phyloP scores from a whole-genome alignment of 257 asterid species.

The Solanum bulbocastanum region DNA sequence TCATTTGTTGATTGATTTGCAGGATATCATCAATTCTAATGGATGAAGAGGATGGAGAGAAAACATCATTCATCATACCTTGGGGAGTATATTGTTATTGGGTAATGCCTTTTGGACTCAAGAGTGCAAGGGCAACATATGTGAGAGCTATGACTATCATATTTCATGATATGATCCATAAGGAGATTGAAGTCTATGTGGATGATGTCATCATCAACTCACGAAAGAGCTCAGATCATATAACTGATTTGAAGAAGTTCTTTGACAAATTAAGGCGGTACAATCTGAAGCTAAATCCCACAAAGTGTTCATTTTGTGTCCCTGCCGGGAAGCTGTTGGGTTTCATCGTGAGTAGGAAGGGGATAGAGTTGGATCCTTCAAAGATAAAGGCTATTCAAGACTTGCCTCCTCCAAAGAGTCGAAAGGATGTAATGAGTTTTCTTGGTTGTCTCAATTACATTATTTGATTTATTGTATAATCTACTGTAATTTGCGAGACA shows the following conservation, averaged over 20 bases:
- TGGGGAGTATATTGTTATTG: not conserved
- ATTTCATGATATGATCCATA: too few relatives aligned
- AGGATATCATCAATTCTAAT: not conserved
- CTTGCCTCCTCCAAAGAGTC: not conserved
- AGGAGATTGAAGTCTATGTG: too few relatives aligned
- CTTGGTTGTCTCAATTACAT: too few relatives aligned
- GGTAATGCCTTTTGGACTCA: not conserved
- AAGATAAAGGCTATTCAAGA: not conserved
- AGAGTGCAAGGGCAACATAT: not conserved
- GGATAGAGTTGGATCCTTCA: not conserved
- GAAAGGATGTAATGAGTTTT: too few relatives aligned
- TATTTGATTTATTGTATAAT: too few relatives aligned
- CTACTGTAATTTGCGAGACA: not conserved
- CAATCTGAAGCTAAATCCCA: not conserved
- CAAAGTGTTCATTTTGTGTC: not conserved
- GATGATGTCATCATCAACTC: not conserved
- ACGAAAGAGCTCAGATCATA: too few relatives aligned
- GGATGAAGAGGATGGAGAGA: not conserved
- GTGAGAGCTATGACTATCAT: not conserved
- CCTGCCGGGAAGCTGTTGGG: rapidly evolving
- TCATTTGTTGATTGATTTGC: too few relatives aligned
- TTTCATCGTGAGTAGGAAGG: too few relatives aligned
- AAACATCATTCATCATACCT: not conserved
- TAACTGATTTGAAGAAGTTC: too few relatives aligned
- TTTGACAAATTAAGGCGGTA: too few relatives aligned